Evolutionary conservation across 75 land plant genomes (phyloP).

Genomic region (Cunninghamia lanceolata): DNA sequence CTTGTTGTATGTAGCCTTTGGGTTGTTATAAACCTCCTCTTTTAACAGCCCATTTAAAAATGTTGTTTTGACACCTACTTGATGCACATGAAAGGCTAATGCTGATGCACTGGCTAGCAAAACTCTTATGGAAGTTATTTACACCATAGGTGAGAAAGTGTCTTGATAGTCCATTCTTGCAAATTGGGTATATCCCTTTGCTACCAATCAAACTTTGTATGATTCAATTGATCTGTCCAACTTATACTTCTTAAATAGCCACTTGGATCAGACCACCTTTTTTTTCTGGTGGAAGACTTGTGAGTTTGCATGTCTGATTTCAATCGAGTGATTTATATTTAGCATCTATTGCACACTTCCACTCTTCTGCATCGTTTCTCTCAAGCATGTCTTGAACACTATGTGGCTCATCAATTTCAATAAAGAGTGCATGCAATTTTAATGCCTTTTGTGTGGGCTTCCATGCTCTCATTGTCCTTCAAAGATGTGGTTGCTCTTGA

Average conservation of each 20-base stretch:
- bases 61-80: background rate
- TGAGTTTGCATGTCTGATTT: background rate
- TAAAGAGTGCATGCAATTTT: background rate
- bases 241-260: background rate
- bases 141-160: background rate
- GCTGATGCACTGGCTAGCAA: background rate
- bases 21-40: background rate
- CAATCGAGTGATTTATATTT: background rate
- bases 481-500: background rate
- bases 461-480: background rate
- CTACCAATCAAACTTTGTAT: background rate
- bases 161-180: background rate
- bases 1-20: background rate
- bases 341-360: constrained; percentile 1
- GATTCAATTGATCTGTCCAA: background rate
- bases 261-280: background rate
- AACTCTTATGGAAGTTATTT: background rate
- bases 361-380: background rate
- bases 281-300: background rate
- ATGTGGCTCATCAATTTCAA: background rate
- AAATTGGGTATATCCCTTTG: background rate
- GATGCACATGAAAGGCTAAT: background rate
- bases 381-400: background rate
- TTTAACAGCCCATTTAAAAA: background rate
- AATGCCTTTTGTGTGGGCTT: background rate